These are phyloP conservation scores for Lathyrus aphaca DNA, from an alignment of 306 rosid genomes.

Conservation along the genomic window DNA sequence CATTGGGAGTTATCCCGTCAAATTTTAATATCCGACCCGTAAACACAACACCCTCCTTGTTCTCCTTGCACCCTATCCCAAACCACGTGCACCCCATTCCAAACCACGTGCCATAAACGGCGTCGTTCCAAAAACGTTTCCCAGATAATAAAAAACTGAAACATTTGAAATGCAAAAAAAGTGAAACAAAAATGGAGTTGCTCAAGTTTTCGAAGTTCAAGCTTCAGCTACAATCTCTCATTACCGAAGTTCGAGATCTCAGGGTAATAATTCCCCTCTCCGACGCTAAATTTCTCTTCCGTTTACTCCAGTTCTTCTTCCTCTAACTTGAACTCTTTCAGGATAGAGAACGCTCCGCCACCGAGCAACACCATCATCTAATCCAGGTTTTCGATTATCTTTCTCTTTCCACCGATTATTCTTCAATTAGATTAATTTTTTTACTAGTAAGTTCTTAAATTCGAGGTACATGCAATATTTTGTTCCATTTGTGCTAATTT, in stretches of 20 bases:
- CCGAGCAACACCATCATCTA: conserved; percentile 54
- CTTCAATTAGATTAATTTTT: not conserved
- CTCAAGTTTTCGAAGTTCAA: conserved; percentile 75
- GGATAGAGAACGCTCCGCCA: conserved; percentile 72
- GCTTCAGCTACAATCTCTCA: conserved; percentile 67
- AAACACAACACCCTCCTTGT: not conserved
- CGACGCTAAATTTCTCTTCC: not conserved
- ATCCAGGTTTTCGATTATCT: conserved; percentile 55
- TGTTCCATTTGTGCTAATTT: not conserved
- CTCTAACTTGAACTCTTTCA: conserved; percentile 43
- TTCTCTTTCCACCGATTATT: not conserved
- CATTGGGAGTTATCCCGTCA: too few relatives aligned
- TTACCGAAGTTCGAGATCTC: conserved; percentile 72
- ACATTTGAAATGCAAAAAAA: conserved; percentile 9
- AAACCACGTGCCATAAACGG: conserved; percentile 1
- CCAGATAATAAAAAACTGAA: not conserved
- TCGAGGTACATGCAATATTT: not conserved
- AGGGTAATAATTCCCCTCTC: conserved; percentile 50
- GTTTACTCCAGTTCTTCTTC: conserved; percentile 20
- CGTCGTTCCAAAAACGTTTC: not conserved
- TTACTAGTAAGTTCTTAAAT: not conserved
- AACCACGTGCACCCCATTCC: not conserved
- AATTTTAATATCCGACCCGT: too few relatives aligned
- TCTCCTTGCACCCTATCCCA: not conserved
- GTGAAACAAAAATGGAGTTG: conserved; percentile 54